phyloP scores from a whole-genome alignment of 768 basidiomycete species.

The Lactarius evosmus region DNA sequence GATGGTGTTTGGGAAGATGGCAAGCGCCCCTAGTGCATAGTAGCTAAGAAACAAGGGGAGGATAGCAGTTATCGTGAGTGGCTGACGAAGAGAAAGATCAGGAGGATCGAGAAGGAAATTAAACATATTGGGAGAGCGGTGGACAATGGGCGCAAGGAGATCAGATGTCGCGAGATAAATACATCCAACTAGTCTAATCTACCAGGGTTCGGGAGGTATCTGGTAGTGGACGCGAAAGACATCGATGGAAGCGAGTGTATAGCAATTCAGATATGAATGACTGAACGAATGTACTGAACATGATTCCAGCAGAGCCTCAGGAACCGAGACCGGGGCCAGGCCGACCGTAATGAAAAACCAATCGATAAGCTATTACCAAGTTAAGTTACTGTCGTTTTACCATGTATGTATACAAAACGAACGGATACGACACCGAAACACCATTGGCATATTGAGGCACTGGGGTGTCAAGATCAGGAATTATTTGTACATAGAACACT shows the following conservation, averaged over 20 bases:
- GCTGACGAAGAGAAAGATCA: conserved; percentile 11
- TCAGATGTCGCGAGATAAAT: neutral
- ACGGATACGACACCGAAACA: too few relatives aligned
- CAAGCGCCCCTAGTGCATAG: conserved; percentile 1
- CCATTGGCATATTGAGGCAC: neutral
- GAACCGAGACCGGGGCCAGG: too few relatives aligned
- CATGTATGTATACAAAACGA: too few relatives aligned
- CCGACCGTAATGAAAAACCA: too few relatives aligned
- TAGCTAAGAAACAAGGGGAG: conserved; percentile 9
- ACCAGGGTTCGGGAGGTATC: neutral
- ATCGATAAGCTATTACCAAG: too few relatives aligned
- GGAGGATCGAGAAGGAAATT: neutral
- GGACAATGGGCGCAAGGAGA: neutral
- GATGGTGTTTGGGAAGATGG: conserved; percentile 12
- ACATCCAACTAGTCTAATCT: neutral
- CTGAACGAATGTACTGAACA: too few relatives aligned
- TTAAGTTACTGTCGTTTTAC: too few relatives aligned
- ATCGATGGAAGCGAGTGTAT: neutral
- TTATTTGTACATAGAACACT: neutral
- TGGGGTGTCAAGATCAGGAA: neutral
- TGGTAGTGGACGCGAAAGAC: neutral
- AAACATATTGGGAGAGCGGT: neutral
- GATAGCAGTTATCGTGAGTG: neutral
- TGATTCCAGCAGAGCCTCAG: neutral
- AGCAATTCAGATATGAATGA: neutral